Conservation (phyloP, 2,329 filamentous ascomycete species). For the Nemania sp. region DNA sequence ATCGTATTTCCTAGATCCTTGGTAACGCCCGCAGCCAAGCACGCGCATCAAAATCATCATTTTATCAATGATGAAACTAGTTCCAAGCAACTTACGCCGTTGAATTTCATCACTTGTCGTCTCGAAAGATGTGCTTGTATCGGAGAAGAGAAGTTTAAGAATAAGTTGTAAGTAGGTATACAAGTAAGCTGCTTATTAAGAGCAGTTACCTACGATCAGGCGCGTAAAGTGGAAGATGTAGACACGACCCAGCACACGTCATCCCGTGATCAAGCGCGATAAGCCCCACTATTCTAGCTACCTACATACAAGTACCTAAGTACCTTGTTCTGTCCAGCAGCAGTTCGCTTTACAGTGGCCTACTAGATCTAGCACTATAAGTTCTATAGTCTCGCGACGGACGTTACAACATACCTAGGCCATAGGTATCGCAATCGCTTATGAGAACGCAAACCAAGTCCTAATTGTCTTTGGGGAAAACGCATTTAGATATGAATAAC, state of each 20-base stretch:
- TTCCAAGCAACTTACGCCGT: background rate
- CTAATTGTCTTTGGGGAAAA: background rate
- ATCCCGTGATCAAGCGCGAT: conserved; percentile 52
- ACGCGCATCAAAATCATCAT: conserved; percentile 41
- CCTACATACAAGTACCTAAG: background rate
- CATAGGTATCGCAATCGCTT: background rate
- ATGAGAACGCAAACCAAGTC: background rate
- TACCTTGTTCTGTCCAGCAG: too few species aligned
- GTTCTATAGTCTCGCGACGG: background rate
- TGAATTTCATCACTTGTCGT: background rate
- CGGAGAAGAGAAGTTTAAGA: background rate
- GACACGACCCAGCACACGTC: conserved; percentile 51
- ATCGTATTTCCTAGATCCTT: conserved; percentile 21
- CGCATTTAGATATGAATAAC: conserved; percentile 80
- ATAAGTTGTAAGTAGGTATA: background rate
- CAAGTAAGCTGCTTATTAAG: conserved; percentile 1
- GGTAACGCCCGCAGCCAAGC: conserved; percentile 33
- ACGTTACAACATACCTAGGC: background rate
- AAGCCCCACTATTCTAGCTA: conserved; percentile 24
- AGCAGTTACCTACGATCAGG: background rate
- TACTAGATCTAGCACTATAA: too few species aligned
- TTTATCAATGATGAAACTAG: conserved; percentile 28
- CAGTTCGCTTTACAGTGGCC: background rate
- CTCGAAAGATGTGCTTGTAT: background rate
- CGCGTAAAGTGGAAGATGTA: background rate